Base-by-base conservation (phyloP, 345 rosid genomes). In the Aquilaria malaccensis region DNA sequence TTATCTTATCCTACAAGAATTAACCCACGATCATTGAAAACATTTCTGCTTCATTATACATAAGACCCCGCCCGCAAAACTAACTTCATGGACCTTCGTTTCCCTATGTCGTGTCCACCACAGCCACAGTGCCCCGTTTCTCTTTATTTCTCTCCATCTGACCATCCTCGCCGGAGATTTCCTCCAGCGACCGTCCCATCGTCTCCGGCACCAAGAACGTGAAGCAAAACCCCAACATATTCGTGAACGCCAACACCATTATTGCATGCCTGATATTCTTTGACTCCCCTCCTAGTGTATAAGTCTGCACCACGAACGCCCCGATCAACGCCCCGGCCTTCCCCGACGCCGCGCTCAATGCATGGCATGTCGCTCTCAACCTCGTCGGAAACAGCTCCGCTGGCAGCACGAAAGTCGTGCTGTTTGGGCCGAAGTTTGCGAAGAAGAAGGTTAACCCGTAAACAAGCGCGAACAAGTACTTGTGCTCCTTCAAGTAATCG, bases 351-450 rank as follows among this genome's bases (percentile, higher is more conserved):
- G 91, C 87, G 49, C 85, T 80, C 32, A 80, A 58, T 0, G 79
- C 87, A 13, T 82, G 91, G 54, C 87, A 80, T 4, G 87, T 85
- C 11, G 91, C 76, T 52, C 87, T 61, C 47, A 82, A 5, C 55
- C 84, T 14, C 0, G 91, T 81, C 0, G 91, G 91, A 56, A 82
- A 82, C 32, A 85, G 63, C 76, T 80, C 84, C 0, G 87, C 91
- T 0, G 85, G 81, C 11, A 82, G 73, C n/a, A 85, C 81, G 29
- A 85, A 80, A 0, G 85, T 82, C 0, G 84, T 85, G 51, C 78
- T 77, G 33, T 85, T 85, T 0, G 85, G 85, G 0, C 91, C 91
- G 11, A 85, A 82, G 55, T 85, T 85, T 0, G 90, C 83, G 5
- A 82, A 85, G 78, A 85, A 82, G 61, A 82, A 79, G 0, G 87